phyloP scores from a whole-genome alignment of 2,329 filamentous ascomycete genomes.

The Ascochyta clinopodiicola region DNA sequence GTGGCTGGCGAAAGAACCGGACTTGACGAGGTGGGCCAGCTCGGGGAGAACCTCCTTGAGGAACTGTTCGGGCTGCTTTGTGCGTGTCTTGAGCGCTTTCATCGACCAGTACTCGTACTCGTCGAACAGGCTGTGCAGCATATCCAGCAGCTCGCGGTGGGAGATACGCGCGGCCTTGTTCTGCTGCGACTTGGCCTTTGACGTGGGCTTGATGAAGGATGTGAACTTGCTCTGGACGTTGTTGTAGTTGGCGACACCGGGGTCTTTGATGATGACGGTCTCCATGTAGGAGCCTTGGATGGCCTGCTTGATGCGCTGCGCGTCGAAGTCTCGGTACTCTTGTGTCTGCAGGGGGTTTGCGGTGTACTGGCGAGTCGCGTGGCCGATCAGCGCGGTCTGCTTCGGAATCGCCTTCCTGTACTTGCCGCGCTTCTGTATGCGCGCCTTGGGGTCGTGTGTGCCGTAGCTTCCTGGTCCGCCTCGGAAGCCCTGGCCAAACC shows the following conservation, averaged over 20 bases:
- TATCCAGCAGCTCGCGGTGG: slow-evolving; percentile 84
- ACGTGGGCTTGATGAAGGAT: slow-evolving; percentile 37
- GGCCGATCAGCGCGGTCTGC: slow-evolving; percentile 64
- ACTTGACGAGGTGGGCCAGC: slow-evolving; percentile 81
- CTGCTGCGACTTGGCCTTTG: slow-evolving; percentile 34
- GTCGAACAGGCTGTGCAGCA: slow-evolving; percentile 82
- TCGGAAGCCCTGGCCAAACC: slow-evolving; percentile 34
- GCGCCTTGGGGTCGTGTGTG: slow-evolving; percentile 41
- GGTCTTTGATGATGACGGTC: slow-evolving; percentile 40
- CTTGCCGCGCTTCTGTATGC: slow-evolving; percentile 44
- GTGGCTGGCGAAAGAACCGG: slow-evolving; percentile 82
- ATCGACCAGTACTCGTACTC: slow-evolving; percentile 94
- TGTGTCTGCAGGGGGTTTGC: slow-evolving; percentile 55
- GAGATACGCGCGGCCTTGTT: slow-evolving; percentile 91
- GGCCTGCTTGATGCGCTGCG: slow-evolving; percentile 53
- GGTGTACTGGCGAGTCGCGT: slow-evolving; percentile 64
- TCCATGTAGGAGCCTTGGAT: slow-evolving; percentile 47
- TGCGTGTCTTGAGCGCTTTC: slow-evolving; percentile 76
- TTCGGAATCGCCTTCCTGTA: slow-evolving; percentile 49
- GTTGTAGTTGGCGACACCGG: slow-evolving; percentile 34
- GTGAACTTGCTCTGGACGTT: slow-evolving; percentile 42
- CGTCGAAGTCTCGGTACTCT: slow-evolving; percentile 52
- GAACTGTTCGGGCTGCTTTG: slow-evolving; percentile 91
- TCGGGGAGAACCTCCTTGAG: slow-evolving; percentile 84
- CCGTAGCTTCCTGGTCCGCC: slow-evolving; percentile 30